Conservation (phyloP, 495 filamentous ascomycete genomes). For the Hypoxylon perforatum region DNA sequence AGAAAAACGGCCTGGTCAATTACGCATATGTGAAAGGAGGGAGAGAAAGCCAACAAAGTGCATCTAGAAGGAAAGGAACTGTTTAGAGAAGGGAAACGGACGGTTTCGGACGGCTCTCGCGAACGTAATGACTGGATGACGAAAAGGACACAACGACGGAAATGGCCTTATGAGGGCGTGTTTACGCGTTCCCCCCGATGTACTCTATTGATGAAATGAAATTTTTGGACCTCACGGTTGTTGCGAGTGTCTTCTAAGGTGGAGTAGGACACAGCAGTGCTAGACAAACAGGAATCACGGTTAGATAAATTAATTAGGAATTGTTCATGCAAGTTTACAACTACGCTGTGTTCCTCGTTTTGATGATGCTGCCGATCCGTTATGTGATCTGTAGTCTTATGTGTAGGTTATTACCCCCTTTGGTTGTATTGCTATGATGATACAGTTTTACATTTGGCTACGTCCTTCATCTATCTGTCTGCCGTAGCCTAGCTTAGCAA, state of each 20-base stretch:
- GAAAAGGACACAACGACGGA: background rate
- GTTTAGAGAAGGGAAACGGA: slow-evolving; percentile 17
- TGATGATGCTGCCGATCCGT: background rate
- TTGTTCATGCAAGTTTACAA: slow-evolving; percentile 1
- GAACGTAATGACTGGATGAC: slow-evolving; percentile 23
- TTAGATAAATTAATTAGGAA: slow-evolving; percentile 24
- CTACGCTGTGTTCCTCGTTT: background rate
- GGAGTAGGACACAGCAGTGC: slow-evolving; percentile 6
- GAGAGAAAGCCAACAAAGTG: background rate
- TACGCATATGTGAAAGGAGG: slow-evolving; percentile 17
- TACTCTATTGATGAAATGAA: slow-evolving; percentile 17
- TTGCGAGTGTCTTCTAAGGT: background rate
- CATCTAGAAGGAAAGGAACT: slow-evolving; percentile 16
- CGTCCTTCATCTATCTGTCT: background rate
- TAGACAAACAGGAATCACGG: slow-evolving; percentile 19
- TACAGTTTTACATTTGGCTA: slow-evolving; percentile 35
- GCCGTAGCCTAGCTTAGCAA: background rate
- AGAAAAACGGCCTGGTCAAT: too few relatives aligned
- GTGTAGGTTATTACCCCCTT: slow-evolving; percentile 11
- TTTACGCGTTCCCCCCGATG: slow-evolving; percentile 12
- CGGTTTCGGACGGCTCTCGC: slow-evolving; percentile 13
- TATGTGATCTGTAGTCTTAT: background rate
- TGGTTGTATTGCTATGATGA: slow-evolving; percentile 36
- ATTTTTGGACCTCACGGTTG: slow-evolving; percentile 11
- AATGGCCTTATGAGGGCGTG: too few relatives aligned